phyloP scores from a whole-genome alignment of 352 stramenopile genomes.

The Thalassiosira mediterranea region DNA sequence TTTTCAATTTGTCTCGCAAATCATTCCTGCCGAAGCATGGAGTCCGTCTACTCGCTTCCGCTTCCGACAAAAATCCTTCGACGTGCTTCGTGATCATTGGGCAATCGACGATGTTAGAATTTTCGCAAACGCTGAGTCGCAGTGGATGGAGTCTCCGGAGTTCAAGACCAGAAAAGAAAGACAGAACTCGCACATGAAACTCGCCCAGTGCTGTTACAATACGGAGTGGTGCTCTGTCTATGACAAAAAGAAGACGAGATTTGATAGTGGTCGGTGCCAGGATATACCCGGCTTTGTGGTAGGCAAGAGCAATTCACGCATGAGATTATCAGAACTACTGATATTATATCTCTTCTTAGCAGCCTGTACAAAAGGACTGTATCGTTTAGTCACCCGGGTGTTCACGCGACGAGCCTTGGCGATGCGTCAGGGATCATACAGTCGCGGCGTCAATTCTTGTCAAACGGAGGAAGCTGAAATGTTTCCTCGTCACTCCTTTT shows the following conservation, averaged over 20 bases:
- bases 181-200: constrained; percentile 11
- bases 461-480: no score
- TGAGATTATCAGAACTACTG: constrained; percentile 34
- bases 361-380: constrained; percentile 11
- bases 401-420: constrained; percentile 10
- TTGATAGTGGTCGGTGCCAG: constrained; percentile 22
- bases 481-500: no score
- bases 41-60: constrained; percentile 34
- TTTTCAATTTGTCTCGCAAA: constrained; percentile 39
- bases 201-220: constrained; percentile 34
- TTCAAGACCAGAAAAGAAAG: constrained; percentile 13
- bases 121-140: constrained; percentile 15
- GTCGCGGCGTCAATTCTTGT: no score
- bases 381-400: constrained; percentile 1
- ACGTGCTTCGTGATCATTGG: constrained; percentile 42
- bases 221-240: constrained; percentile 36
- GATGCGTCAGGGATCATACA: no score
- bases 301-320: not conserved
- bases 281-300: constrained; percentile 21
- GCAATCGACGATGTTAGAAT: constrained; percentile 48
- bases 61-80: constrained; percentile 33
- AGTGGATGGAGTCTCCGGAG: constrained; percentile 22
- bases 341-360: constrained; percentile 32
- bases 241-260: constrained; percentile 39
- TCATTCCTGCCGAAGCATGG: constrained; percentile 19